phyloP scores from a whole-genome alignment of 208 protist genomes.

The Acanthamoeba royreba region DNA sequence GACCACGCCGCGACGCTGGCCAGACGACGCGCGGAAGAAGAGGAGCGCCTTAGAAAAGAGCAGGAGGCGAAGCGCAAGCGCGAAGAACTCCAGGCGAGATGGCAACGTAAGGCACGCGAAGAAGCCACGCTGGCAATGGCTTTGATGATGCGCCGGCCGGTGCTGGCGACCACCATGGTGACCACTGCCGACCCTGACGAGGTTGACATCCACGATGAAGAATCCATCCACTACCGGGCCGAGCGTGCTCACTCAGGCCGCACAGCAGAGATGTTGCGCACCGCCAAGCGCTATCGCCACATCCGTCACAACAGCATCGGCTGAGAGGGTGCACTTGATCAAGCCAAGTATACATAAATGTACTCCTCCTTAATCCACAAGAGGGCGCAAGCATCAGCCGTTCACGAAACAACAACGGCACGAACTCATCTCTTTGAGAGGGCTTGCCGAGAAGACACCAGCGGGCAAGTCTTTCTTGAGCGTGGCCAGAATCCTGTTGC shows the following conservation, averaged over 20 bases:
- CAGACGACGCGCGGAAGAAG: background rate
- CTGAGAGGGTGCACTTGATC: too few species aligned
- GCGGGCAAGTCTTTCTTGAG: too few species aligned
- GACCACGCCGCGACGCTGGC: background rate
- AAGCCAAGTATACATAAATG: too few species aligned
- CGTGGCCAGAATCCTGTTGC: too few species aligned
- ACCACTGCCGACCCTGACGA: background rate
- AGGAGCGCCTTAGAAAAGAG: background rate
- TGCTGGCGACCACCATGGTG: background rate
- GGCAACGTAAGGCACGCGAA: background rate
- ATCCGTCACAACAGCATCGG: background rate
- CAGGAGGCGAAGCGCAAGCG: background rate
- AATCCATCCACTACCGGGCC: too few species aligned
- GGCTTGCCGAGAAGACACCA: too few species aligned
- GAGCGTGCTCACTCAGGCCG: background rate
- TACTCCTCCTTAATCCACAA: too few species aligned
- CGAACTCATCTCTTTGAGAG: too few species aligned
- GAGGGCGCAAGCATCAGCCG: too few species aligned
- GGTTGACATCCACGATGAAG: background rate
- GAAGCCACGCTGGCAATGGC: background rate
- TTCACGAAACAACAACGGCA: too few species aligned
- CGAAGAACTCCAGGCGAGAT: background rate
- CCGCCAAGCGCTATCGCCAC: background rate
- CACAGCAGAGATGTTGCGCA: background rate
- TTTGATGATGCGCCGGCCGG: background rate